Evolutionary conservation across 495 filamentous ascomycete genomes (phyloP).

Genomic region (Thozetella sp.): DNA sequence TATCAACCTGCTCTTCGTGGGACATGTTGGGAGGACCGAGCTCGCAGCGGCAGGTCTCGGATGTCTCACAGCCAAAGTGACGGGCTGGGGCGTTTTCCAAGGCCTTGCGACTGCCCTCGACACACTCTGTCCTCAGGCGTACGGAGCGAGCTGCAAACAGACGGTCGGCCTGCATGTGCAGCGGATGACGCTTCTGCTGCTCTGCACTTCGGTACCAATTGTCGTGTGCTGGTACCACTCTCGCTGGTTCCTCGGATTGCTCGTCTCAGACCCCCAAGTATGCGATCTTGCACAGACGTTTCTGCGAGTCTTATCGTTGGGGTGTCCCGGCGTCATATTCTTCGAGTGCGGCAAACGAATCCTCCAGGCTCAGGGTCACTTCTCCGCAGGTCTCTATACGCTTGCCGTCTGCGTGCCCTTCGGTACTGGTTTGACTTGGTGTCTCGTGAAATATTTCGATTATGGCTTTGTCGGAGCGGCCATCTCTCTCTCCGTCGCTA

Average conservation of each 20-base stretch:
- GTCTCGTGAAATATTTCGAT: background rate
- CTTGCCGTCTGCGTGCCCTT: background rate
- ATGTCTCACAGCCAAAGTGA: background rate
- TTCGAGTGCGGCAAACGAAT: background rate
- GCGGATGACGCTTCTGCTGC: background rate
- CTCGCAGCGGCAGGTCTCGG: background rate
- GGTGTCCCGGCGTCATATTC: background rate
- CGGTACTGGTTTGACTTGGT: background rate
- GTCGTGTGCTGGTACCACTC: background rate
- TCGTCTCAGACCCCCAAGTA: background rate
- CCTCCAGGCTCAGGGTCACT: background rate
- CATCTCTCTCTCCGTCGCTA: background rate
- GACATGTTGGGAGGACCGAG: background rate
- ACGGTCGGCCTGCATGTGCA: background rate
- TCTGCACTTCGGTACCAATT: background rate
- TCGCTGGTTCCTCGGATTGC: background rate
- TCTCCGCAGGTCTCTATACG: background rate
- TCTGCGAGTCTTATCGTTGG: background rate
- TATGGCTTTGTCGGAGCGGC: background rate
- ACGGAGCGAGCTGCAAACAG: background rate
- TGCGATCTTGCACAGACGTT: background rate
- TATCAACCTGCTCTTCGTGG: background rate
- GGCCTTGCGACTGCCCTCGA: background rate
- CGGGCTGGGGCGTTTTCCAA: background rate
- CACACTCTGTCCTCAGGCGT: background rate